phyloP scores from a whole-genome alignment of 352 stramenopile genomes.

The Globisporangium canariense region DNA sequence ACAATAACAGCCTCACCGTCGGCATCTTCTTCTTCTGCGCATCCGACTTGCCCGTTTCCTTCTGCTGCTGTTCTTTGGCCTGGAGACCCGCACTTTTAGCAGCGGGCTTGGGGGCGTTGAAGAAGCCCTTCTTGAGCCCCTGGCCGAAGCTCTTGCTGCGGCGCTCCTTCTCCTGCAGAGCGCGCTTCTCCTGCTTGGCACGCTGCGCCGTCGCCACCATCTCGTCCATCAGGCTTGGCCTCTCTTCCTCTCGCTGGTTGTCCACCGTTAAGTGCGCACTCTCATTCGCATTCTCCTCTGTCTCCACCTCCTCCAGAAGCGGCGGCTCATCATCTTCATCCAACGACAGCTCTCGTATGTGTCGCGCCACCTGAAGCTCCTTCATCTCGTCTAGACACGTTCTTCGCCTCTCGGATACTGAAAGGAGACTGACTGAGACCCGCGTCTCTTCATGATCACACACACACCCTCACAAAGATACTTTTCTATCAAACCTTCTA shows the following conservation, averaged over 20 bases:
- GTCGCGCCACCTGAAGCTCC: slow-evolving; percentile 8
- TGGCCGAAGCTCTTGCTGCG: slow-evolving; percentile 49
- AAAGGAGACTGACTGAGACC: slow-evolving; percentile 5
- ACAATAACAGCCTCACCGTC: slow-evolving; percentile 1
- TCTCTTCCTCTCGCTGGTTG: slow-evolving; percentile 28
- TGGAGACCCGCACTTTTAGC: background rate
- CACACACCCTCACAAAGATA: background rate
- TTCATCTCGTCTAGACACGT: slow-evolving; percentile 6
- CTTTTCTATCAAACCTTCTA: slow-evolving; percentile 6
- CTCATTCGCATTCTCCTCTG: slow-evolving; percentile 5
- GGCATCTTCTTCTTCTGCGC: slow-evolving; percentile 11
- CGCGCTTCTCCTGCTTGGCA: slow-evolving; percentile 50
- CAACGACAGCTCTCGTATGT: slow-evolving; percentile 9
- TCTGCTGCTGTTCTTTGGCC: background rate
- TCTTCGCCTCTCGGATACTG: background rate
- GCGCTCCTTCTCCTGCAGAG: slow-evolving; percentile 40
- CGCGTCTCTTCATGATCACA: background rate
- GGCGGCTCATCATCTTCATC: slow-evolving; percentile 49
- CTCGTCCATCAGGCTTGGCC: slow-evolving; percentile 66
- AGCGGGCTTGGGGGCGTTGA: slow-evolving; percentile 24
- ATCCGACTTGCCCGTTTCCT: slow-evolving; percentile 2
- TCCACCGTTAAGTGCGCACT: slow-evolving; percentile 5
- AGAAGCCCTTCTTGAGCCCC: slow-evolving; percentile 76
- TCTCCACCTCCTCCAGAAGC: slow-evolving; percentile 34
- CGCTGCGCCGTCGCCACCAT: slow-evolving; percentile 55